phyloP scores from a whole-genome alignment of 1,284 basidiomycete species.

The Neonothopanus nambi region DNA sequence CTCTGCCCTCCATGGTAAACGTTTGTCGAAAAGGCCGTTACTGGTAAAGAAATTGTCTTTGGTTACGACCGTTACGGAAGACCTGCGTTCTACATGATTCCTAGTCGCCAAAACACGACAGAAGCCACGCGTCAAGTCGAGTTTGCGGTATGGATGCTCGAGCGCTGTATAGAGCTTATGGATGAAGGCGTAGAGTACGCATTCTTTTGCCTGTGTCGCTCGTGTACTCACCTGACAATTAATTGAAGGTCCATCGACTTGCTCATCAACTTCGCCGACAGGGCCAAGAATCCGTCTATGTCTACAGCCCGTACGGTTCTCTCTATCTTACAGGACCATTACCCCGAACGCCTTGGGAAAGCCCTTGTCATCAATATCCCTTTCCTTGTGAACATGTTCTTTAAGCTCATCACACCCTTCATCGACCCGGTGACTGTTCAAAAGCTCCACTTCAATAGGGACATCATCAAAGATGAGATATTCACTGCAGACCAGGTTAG shows the following conservation, averaged over 20 bases:
- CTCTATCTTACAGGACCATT: conserved; percentile 83
- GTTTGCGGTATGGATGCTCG: conserved; percentile 74
- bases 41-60: conserved; percentile 73
- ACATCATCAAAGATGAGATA: conserved; percentile 56
- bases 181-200: conserved; percentile 75
- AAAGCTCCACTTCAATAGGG: conserved; percentile 73
- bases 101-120: conserved; percentile 83
- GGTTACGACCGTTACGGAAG: conserved; percentile 73
- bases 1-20: conserved; percentile 6
- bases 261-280: conserved; percentile 84
- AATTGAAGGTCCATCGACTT: conserved; percentile 60
- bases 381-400: conserved; percentile 78
- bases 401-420: conserved; percentile 81
- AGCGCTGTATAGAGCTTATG: conserved; percentile 73
- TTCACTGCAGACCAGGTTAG: conserved; percentile 61
- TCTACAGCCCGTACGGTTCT: conserved; percentile 64
- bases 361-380: conserved; percentile 86
- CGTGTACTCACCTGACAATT: conserved; percentile 1
- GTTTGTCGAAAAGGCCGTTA: conserved; percentile 49
- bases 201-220: background rate
- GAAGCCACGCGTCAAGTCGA: conserved; percentile 74
- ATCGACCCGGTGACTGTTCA: conserved; percentile 77
- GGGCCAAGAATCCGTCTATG: conserved; percentile 75
- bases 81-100: conserved; percentile 79
- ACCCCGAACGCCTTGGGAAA: conserved; percentile 90